Conservation (phyloP, 1,139 yeast species). For the Pichia sp. region DNA sequence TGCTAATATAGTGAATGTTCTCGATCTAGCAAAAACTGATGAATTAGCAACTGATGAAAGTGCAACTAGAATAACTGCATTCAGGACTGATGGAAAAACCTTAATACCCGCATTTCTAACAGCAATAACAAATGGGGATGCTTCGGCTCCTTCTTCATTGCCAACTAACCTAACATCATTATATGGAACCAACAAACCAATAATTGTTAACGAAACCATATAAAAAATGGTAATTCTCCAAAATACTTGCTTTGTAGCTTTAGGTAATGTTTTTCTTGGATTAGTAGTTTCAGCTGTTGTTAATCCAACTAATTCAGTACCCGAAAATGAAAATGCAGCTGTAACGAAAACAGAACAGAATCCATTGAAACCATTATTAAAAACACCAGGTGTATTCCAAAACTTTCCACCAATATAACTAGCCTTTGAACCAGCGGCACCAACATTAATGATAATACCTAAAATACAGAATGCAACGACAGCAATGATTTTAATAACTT, state of each 20-base stretch:
- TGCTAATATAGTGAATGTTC: constrained; percentile 72
- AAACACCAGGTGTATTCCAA: constrained; percentile 60
- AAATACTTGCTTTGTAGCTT: constrained; percentile 66
- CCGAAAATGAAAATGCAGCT: constrained; percentile 54
- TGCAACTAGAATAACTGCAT: constrained; percentile 59
- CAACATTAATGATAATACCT: constrained; percentile 43
- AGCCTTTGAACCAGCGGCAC: constrained; percentile 51
- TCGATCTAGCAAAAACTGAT: constrained; percentile 64
- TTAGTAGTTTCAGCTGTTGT: constrained; percentile 43
- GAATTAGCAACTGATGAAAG: constrained; percentile 67
- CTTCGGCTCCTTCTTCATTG: constrained; percentile 43
- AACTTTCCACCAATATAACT: constrained; percentile 51
- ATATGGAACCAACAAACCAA: constrained; percentile 61
- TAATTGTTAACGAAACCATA: constrained; percentile 39
- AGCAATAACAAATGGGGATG: constrained; percentile 73
- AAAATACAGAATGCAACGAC: constrained; percentile 42
- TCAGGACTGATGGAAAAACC: constrained; percentile 58
- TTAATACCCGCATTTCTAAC: constrained; percentile 46
- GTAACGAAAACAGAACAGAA: constrained; percentile 41
- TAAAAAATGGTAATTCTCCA: constrained; percentile 66
- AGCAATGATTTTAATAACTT: constrained; percentile 21
- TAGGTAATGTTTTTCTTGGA: constrained; percentile 50
- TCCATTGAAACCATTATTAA: constrained; percentile 41
- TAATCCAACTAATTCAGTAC: constrained; percentile 39
- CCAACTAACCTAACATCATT: constrained; percentile 39